These are phyloP conservation scores for Tripidium arundinaceum DNA, from an alignment of 202 grass and related monocot species.

Conservation along the genomic window DNA sequence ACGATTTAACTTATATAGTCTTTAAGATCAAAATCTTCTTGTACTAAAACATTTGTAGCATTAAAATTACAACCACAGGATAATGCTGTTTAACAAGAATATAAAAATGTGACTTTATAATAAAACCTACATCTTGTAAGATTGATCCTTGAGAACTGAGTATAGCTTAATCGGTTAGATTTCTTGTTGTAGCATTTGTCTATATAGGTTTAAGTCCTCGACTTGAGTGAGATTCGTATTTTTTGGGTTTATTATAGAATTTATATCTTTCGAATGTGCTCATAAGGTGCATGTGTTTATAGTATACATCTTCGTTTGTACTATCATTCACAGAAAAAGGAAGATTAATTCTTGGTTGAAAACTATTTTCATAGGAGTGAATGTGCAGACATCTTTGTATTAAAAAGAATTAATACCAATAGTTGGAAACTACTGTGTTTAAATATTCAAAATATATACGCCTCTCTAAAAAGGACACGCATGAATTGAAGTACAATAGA, in stretches of 20 bases:
- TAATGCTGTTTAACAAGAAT: no score
- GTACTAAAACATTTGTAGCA: no score
- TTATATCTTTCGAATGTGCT: background rate
- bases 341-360: background rate
- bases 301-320: background rate
- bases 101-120: no score
- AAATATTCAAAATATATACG: background rate
- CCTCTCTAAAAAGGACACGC: no score
- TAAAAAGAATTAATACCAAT: background rate
- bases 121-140: no score
- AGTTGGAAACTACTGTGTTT: background rate
- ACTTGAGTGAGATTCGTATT: background rate
- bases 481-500: no score
- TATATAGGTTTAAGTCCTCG: background rate
- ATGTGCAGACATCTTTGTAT: background rate
- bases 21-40: no score
- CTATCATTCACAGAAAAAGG: no score
- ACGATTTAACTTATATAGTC: background rate
- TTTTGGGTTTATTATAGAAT: fast-evolving
- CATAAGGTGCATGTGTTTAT: background rate
- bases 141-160: no score
- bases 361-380: background rate
- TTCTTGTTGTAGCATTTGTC: no score
- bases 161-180: no score
- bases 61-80: no score